Conservation (phyloP, 1,284 basidiomycete species). For the Irpex rosettiformis region DNA sequence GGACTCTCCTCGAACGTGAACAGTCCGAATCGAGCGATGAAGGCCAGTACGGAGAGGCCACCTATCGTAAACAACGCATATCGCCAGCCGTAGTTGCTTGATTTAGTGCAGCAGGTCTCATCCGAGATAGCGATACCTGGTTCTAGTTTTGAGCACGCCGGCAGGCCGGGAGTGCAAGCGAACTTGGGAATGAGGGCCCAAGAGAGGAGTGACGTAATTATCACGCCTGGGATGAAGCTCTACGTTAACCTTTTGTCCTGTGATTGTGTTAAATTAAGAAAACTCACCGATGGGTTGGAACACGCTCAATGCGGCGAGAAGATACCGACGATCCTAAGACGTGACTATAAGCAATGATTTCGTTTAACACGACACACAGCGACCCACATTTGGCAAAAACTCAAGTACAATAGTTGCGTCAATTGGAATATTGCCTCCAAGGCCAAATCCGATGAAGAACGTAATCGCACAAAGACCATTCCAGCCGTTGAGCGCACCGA, state of each 20-base stretch:
- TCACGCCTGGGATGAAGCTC: slow-evolving; percentile 3
- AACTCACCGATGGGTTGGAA: slow-evolving; percentile 15
- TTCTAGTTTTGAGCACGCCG: slow-evolving; percentile 5
- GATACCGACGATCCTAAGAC: slow-evolving; percentile 10
- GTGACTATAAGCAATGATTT: neutral
- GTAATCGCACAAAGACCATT: slow-evolving; percentile 8
- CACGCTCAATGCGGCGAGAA: slow-evolving; percentile 13
- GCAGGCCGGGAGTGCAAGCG: slow-evolving; percentile 9
- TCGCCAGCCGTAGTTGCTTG: slow-evolving; percentile 61
- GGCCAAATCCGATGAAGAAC: slow-evolving; percentile 15
- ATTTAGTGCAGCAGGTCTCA: slow-evolving; percentile 10
- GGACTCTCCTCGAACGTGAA: slow-evolving; percentile 72
- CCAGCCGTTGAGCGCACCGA: slow-evolving; percentile 11
- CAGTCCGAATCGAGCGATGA: slow-evolving; percentile 63
- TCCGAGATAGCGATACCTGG: neutral
- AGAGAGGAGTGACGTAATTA: slow-evolving; percentile 15
- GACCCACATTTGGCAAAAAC: slow-evolving; percentile 13
- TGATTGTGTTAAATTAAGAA: neutral
- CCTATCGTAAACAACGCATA: slow-evolving; percentile 61
- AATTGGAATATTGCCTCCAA: slow-evolving; percentile 19
- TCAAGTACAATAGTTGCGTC: slow-evolving; percentile 16
- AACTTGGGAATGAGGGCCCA: slow-evolving; percentile 13
- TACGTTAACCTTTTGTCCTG: neutral
- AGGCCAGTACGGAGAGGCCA: slow-evolving; percentile 58
- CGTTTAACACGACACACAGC: neutral